Conservation (phyloP, 2,329 filamentous ascomycete genomes). For the Calonectria naviculata region DNA sequence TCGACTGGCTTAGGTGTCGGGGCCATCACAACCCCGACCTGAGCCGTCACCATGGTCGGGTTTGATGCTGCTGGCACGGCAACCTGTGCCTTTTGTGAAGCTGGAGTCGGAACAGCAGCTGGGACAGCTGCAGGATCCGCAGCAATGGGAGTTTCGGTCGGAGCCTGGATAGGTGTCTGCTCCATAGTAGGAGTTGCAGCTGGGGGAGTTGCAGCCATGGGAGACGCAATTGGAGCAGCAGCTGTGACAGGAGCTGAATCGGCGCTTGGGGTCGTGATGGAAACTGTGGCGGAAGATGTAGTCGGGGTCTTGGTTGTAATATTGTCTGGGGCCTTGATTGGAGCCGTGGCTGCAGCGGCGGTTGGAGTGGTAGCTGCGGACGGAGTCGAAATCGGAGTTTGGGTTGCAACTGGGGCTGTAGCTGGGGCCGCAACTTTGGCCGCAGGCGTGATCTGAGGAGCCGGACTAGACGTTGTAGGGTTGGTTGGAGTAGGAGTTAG, state of each 20-base stretch:
- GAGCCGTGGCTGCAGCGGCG: not conserved
- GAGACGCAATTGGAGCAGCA: slow-evolving; percentile 2
- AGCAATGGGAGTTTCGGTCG: not conserved
- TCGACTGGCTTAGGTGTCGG: not conserved
- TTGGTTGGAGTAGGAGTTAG: not conserved
- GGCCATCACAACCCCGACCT: not conserved
- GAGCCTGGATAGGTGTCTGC: not conserved
- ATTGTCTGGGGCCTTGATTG: not conserved
- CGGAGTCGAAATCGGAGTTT: not conserved
- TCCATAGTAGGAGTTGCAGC: not conserved
- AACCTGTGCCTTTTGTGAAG: not conserved
- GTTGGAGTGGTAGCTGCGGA: not conserved
- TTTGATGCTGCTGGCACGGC: not conserved
- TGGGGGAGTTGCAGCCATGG: not conserved
- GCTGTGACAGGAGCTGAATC: slow-evolving; percentile 9
- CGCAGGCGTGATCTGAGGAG: not conserved
- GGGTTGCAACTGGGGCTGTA: not conserved
- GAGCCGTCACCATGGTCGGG: not conserved
- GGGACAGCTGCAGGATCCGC: not conserved
- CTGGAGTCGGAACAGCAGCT: not conserved
- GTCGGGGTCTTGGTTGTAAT: slow-evolving; percentile 1
- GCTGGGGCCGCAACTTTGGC: not conserved
- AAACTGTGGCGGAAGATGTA: not conserved
- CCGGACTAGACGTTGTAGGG: not conserved
- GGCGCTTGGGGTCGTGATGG: slow-evolving; percentile 8